phyloP scores from a whole-genome alignment of 345 rosid species.

The Arabidopsis suecica region DNA sequence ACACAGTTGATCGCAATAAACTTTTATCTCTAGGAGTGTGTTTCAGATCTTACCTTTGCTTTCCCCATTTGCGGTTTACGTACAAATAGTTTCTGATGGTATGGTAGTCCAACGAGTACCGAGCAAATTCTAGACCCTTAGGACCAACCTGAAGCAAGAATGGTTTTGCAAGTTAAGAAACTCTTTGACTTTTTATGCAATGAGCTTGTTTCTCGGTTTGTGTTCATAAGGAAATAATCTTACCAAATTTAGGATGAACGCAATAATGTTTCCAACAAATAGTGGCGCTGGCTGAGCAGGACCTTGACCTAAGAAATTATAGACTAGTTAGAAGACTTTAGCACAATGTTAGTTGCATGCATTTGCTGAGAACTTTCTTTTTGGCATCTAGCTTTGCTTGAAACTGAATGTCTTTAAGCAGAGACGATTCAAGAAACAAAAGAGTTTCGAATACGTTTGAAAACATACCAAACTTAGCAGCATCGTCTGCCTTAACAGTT shows the following conservation, averaged over 20 bases:
- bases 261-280: slow-evolving; percentile 82
- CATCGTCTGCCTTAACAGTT: slow-evolving; percentile 94
- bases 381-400: slow-evolving; percentile 1
- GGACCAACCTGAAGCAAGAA: slow-evolving; percentile 76
- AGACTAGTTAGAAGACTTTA: slow-evolving; percentile 24
- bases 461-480: slow-evolving; percentile 78
- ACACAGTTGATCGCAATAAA: neutral
- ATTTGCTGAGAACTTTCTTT: neutral
- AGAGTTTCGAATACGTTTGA: slow-evolving; percentile 16
- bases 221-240: slow-evolving; percentile 33
- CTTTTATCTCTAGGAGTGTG: neutral
- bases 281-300: slow-evolving; percentile 90
- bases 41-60: slow-evolving; percentile 64
- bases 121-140: slow-evolving; percentile 95
- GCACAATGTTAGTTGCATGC: slow-evolving; percentile 13
- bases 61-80: slow-evolving; percentile 81
- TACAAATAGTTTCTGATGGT: slow-evolving; percentile 90
- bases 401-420: neutral
- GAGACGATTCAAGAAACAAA: slow-evolving; percentile 8
- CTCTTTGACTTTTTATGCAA: slow-evolving; percentile 5
- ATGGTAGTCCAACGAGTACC: slow-evolving; percentile 94
- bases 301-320: slow-evolving; percentile 65
- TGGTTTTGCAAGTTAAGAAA: neutral
- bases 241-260: slow-evolving; percentile 81
- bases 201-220: slow-evolving; percentile 17